Percentiles rank a stretch among this genome's conserved stretches.
Conservation (phyloP, 176 grass and related monocot genomes). For the Saccharum spontaneum region DNA sequence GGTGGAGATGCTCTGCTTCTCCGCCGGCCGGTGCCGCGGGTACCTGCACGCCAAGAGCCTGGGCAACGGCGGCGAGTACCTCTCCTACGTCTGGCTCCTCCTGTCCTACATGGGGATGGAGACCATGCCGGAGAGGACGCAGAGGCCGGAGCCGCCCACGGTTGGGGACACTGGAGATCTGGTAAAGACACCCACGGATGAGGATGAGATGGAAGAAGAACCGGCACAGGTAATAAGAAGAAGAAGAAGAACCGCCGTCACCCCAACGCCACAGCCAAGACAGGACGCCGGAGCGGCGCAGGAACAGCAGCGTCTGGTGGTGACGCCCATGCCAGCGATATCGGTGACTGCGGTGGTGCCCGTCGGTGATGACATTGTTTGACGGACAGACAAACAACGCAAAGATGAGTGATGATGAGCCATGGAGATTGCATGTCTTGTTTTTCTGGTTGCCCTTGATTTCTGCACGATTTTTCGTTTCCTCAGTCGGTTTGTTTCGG, state of each 20-base stretch:
- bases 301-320: no score
- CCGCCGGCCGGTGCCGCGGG: background rate
- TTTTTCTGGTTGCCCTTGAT: background rate
- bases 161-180: background rate
- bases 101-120: slow-evolving; percentile 12
- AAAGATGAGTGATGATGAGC: no score
- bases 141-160: background rate
- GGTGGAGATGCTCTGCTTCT: slow-evolving; percentile 39
- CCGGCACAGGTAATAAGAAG: background rate
- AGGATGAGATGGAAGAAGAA: no score
- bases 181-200: background rate
- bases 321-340: no score
- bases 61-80: background rate
- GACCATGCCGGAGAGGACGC: background rate
- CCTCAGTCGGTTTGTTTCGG: background rate
- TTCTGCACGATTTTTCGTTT: background rate
- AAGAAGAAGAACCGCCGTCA: background rate
- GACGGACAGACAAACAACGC: no score
- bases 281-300: no score
- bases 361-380: background rate
- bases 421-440: background rate
- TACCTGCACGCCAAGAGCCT: slow-evolving; percentile 13
- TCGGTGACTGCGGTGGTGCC: background rate
- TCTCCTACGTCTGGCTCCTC: slow-evolving; percentile 27
- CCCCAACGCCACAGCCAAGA: no score